Base-by-base conservation (phyloP, 2,329 filamentous ascomycete species). In the Penicillium italicum region DNA sequence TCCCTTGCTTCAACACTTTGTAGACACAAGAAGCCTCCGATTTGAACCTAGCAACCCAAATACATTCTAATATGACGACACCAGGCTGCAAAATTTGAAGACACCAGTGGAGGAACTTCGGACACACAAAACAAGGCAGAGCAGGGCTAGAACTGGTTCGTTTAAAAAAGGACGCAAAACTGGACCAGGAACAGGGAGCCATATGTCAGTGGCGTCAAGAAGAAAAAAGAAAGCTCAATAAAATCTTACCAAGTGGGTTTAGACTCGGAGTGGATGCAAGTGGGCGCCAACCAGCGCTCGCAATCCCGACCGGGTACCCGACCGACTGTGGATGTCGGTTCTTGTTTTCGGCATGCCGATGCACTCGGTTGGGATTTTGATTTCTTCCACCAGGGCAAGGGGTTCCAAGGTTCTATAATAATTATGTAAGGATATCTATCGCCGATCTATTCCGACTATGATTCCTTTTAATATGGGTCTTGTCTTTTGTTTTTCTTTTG, bases 271-370 rank as follows among this genome's bases (percentile, higher is more conserved):
- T 52, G 50, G 50, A 52, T 38, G 2, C 28, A 22, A 24, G 12
- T 41, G 20, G 11, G 20, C 24, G 9, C 40, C 50, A 52, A 52
- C 20, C 31, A 46, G 34, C 16, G 33, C 18, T 8, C 41, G 12
- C 18, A 18, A 11, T 33, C 16, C 26, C 42, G 33, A 52, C 50
- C 50, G 50, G 33, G 20, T 46, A 38, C 50, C 50, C 50, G 41
- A 46, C n/a, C n/a, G n/a, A n/a, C n/a, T 31, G 31, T 34, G 26
- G 41, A 38, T 20, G 34, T 16, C 20, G 9, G 18, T n/a, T 26
- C 22, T 5, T 51, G 14, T 26, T 20, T 28, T 52, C 50, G 50
- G 50, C 34, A 52, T 52, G 41, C 50, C 50, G 50, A 16, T 16
- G 24, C 5, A 20, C 12, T 37, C 14, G 18, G 41, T 40, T 52